Conservation (phyloP, 495 filamentous ascomycete genomes). For the Penicillium robsamsonii region DNA sequence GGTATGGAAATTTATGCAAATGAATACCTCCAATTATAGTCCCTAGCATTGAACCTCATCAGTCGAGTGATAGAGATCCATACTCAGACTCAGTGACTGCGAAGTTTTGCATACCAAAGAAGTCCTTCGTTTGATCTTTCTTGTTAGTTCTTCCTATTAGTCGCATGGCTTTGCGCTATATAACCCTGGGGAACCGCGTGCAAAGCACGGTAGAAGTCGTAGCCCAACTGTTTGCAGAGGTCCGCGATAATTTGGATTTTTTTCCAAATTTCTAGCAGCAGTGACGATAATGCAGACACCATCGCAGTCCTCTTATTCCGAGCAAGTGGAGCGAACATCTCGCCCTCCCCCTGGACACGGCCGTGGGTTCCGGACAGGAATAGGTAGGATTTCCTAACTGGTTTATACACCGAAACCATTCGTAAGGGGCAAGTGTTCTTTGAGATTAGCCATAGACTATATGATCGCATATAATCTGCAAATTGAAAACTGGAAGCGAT, state of each 20-base stretch:
- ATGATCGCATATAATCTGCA: not conserved
- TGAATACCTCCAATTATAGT: too few relatives aligned
- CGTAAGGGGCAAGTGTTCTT: not conserved
- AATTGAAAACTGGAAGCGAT: not conserved
- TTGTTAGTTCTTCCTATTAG: not conserved
- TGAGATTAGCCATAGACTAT: not conserved
- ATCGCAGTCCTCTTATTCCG: not conserved
- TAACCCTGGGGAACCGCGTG: too few relatives aligned
- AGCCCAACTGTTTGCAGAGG: not conserved
- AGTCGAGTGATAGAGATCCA: too few relatives aligned
- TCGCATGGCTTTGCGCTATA: not conserved
- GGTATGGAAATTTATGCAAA: too few relatives aligned
- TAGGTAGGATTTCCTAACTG: too few relatives aligned
- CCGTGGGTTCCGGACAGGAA: too few relatives aligned
- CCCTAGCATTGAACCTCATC: too few relatives aligned
- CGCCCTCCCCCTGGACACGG: not conserved
- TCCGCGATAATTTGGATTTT: not conserved
- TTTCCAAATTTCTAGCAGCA: not conserved
- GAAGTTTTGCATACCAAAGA: not conserved
- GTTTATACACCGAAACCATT: too few relatives aligned
- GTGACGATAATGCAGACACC: not conserved
- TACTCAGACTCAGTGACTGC: not conserved
- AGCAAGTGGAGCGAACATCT: not conserved
- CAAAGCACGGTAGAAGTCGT: not conserved
- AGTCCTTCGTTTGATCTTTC: not conserved